Percentiles rank a stretch among this genome's conserved stretches.
These are phyloP conservation scores for Westerdykella sp. DNA, from an alignment of 2,329 filamentous ascomycete genomes.

Conservation along the genomic window DNA sequence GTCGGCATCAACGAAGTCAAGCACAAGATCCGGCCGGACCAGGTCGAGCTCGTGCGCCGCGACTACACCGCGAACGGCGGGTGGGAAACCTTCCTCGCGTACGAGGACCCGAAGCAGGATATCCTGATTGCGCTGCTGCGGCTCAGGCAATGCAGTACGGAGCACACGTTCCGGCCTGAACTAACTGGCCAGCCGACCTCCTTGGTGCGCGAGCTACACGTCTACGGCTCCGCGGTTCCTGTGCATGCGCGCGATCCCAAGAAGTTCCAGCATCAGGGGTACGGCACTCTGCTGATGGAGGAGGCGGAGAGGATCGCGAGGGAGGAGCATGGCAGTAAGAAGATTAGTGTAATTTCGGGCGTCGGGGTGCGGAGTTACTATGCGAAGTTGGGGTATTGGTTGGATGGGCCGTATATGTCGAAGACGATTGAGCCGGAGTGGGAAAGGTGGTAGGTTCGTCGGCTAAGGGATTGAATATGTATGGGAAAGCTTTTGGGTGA, in stretches of 20 bases:
- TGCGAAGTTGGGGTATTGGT: slow-evolving; percentile 81
- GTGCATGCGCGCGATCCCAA: slow-evolving; percentile 90
- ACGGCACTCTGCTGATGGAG: slow-evolving; percentile 93
- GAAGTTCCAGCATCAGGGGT: slow-evolving; percentile 98
- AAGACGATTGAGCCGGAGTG: slow-evolving; percentile 31
- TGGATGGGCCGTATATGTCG: slow-evolving; percentile 74
- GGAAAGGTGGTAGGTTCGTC: slow-evolving; percentile 24
- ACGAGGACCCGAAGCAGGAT: slow-evolving; percentile 97
- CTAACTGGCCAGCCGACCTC: slow-evolving; percentile 81
- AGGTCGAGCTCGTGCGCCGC: slow-evolving; percentile 88
- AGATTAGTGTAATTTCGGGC: slow-evolving; percentile 97
- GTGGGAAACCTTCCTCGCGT: slow-evolving; percentile 97
- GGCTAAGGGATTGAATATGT: not conserved
- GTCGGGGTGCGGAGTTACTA: slow-evolving; percentile 96
- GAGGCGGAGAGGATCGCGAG: slow-evolving; percentile 93
- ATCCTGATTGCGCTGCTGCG: slow-evolving; percentile 89
- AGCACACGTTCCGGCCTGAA: slow-evolving; percentile 88
- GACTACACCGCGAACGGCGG: slow-evolving; percentile 95
- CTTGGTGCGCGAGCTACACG: slow-evolving; percentile 88
- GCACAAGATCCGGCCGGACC: slow-evolving; percentile 93
- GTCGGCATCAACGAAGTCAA: slow-evolving; percentile 99
- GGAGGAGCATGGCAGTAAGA: slow-evolving; percentile 86
- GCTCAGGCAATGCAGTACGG: slow-evolving; percentile 81
- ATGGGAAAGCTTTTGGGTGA: not conserved
- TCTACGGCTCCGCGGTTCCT: slow-evolving; percentile 95